Percentiles rank a stretch among this genome's conserved stretches.
Conservation (phyloP, 108 stramenopile genomes). For the Fistulifera solaris region DNA sequence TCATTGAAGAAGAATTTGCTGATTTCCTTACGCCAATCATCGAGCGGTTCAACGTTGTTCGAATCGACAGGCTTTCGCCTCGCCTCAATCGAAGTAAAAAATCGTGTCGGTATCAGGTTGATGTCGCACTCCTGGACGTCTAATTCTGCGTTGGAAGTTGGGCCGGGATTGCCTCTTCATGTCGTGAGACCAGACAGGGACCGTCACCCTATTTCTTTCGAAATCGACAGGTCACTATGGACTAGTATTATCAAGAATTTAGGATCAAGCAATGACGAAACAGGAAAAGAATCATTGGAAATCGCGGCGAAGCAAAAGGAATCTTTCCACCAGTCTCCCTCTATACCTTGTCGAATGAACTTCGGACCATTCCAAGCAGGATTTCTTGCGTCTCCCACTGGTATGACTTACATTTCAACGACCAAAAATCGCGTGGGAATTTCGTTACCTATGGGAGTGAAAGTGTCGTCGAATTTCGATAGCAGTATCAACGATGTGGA, state of each 20-base stretch:
- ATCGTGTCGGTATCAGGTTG: conserved; percentile 18
- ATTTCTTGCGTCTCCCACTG: conserved; percentile 22
- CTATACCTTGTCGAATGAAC: conserved; percentile 30
- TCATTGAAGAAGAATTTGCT: conserved; percentile 16
- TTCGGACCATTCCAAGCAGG: conserved; percentile 49
- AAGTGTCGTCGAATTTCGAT: conserved; percentile 25
- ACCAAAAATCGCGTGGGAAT: conserved; percentile 32
- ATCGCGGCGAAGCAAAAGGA: conserved; percentile 14
- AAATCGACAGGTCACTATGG: conserved; percentile 4
- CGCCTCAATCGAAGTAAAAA: conserved; percentile 20
- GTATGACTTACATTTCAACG: conserved; percentile 26
- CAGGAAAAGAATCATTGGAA: conserved; percentile 4
- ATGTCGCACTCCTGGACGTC: conserved; percentile 14
- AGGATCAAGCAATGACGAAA: neutral
- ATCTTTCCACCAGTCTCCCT: conserved; percentile 16
- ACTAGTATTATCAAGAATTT: conserved; percentile 12
- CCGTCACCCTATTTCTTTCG: neutral
- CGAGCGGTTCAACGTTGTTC: conserved; percentile 15
- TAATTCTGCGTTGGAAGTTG: conserved; percentile 10
- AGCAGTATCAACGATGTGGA: neutral
- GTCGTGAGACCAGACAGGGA: neutral
- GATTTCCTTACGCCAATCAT: conserved; percentile 12
- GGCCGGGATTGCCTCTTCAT: conserved; percentile 20
- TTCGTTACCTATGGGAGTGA: conserved; percentile 64
- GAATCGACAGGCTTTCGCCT: conserved; percentile 23